These are phyloP conservation scores for Balakata baccata DNA, from an alignment of 345 rosid genomes.

Conservation along the genomic window DNA sequence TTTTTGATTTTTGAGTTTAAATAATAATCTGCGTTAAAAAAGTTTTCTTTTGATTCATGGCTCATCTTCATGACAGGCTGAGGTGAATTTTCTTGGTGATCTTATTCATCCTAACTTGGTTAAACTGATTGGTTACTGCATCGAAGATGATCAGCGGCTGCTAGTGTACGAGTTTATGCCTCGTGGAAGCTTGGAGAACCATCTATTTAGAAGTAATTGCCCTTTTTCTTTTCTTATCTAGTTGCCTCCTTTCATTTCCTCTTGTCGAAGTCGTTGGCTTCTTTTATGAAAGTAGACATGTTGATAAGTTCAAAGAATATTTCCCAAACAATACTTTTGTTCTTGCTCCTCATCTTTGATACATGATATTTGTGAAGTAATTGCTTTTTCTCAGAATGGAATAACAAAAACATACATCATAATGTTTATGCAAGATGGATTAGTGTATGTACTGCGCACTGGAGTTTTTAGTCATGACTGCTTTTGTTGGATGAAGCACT, in stretches of 20 bases:
- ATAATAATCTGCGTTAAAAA: not conserved
- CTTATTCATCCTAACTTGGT: conserved; percentile 92
- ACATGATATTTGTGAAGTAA: no score
- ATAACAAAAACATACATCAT: not conserved
- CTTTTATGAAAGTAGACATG: no score
- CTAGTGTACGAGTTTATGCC: conserved; percentile 96
- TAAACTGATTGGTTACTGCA: conserved; percentile 84
- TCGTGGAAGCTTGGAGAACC: conserved; percentile 96
- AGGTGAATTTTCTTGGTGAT: conserved; percentile 88
- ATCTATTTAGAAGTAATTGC: conserved; percentile 77
- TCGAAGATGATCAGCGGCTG: conserved; percentile 87
- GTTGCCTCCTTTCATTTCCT: not conserved
- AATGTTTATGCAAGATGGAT: not conserved
- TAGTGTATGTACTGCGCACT: not conserved
- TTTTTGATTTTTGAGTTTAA: not conserved
- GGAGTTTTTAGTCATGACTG: not conserved
- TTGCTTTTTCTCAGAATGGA: no score
- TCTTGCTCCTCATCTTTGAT: no score
- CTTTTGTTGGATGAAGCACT: no score
- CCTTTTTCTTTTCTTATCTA: not conserved
- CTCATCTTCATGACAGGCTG: conserved; percentile 54
- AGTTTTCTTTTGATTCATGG: conserved; percentile 15
- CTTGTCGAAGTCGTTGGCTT: no score
- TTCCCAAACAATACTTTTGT: no score
- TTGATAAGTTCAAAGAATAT: no score